Evolutionary conservation across 225 moss, liverwort and hornwort genomes (phyloP), one percentile per base, ranked within the genome.

Genomic region (Bryum argenteum): DNA sequence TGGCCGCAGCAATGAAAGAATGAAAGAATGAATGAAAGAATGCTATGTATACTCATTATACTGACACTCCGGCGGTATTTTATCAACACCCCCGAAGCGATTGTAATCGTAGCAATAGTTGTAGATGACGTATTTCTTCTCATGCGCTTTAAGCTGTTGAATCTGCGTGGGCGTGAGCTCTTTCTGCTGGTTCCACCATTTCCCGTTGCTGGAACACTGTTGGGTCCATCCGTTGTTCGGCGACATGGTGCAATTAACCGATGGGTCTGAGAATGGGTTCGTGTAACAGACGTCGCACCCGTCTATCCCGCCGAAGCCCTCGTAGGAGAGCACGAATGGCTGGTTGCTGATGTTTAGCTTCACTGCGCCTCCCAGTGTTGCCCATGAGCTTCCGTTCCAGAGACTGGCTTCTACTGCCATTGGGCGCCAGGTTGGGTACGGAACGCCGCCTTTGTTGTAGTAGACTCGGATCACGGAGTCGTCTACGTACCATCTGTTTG

Each of bases 71-170:
- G 55, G 41, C 2, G 88, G 88, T 7, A 71, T 75, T 16, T 50
- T 60, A 3, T 22, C 23, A 0, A 37, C 26, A 0, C 56, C 62
- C 21, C 8, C 0, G 54, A 41, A 78, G 18, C 89, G 76, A 41
- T 5, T 17, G 2, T 13, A 4, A 53, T 91, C 88, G 5, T 80
- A 84, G 64, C 86, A 89, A 75, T 89, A 91, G 55, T 91, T 74
- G 22, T 80, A 80, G 16, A 66, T 55, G 18, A 80, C 33, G 45
- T 44, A 58, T 3, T 58, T 48, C 21, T 12, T 21, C 1, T 22
- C 19, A 15, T 75, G 65, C 28, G 8, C 17, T 9, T 13, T 50
- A 8, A 58, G 56, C 56, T 61, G 20, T 0, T 1, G 4, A 2
- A 20, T 19, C 43, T 62, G 39, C 4, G 12, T 0, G 0, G 21